Conservation (phyloP, 2,329 filamentous ascomycete species). For the Ophiostoma novo-ulmi region DNA sequence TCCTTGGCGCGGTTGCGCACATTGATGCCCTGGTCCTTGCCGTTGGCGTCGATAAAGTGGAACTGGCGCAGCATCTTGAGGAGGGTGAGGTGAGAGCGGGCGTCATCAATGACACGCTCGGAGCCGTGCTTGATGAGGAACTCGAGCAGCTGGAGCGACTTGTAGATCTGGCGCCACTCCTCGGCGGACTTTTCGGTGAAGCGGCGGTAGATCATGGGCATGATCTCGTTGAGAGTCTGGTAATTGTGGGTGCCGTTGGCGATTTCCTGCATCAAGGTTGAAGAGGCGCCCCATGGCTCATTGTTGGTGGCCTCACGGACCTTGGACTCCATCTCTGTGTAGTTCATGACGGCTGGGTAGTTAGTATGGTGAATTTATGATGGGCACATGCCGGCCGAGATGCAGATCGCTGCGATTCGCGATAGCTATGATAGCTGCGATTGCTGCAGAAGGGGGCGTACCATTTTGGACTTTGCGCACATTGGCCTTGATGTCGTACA, state of each 20-base stretch:
- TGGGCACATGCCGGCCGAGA: not conserved
- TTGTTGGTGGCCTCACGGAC: constrained; percentile 98
- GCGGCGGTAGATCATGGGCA: constrained; percentile 99
- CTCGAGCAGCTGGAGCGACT: constrained; percentile 91
- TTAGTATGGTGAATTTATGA: not conserved
- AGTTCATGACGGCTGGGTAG: constrained; percentile 84
- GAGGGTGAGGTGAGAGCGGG: constrained; percentile 86
- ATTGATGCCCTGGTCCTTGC: constrained; percentile 97
- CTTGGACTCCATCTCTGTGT: constrained; percentile 64
- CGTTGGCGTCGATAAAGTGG: constrained; percentile 92
- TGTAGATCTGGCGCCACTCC: constrained; percentile 99
- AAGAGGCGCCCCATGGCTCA: constrained; percentile 89
- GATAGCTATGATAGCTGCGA: not conserved
- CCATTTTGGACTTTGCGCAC: constrained; percentile 97
- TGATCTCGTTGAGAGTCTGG: constrained; percentile 96
- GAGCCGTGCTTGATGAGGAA: constrained; percentile 96
- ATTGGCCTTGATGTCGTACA: constrained; percentile 93
- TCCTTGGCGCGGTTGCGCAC: constrained; percentile 96
- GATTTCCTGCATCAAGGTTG: constrained; percentile 92
- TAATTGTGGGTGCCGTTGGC: constrained; percentile 97
- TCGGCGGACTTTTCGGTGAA: constrained; percentile 98
- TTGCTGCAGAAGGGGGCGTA: constrained; percentile 39
- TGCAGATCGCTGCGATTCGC: not conserved
- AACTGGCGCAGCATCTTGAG: constrained; percentile 98
- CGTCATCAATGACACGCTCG: constrained; percentile 94